A percentile compares a stretch with the other conserved stretches of the same genome.
phyloP scores from a whole-genome alignment of 345 rosid species.

The Eucalyptus tenuipes region DNA sequence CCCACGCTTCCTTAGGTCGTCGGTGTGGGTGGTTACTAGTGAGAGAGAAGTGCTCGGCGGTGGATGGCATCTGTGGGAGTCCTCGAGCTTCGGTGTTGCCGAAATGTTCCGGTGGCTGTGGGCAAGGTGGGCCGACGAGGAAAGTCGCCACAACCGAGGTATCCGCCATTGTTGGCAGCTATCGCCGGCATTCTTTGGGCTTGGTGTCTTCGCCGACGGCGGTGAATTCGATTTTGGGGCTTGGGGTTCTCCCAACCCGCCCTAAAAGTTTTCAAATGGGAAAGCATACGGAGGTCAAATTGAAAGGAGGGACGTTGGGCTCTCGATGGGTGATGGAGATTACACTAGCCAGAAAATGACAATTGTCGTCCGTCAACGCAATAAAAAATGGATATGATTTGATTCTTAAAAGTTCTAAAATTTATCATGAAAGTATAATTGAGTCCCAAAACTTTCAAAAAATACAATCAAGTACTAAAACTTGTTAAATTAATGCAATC shows the following conservation, averaged over 20 bases:
- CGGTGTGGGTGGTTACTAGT: conserved; percentile 40
- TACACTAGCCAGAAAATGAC: conserved; percentile 49
- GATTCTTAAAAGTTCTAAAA: too few species aligned
- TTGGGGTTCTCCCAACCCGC: conserved; percentile 48
- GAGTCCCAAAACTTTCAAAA: fast-evolving
- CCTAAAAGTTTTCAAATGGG: background rate
- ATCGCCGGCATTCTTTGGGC: conserved; percentile 8
- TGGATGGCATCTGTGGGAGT: conserved; percentile 65
- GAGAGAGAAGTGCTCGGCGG: conserved; percentile 75
- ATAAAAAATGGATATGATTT: background rate
- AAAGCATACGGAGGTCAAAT: conserved; percentile 28
- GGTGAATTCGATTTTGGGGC: conserved; percentile 19
- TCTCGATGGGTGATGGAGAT: conserved; percentile 77
- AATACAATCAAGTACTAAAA: too few species aligned
- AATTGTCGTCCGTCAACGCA: background rate
- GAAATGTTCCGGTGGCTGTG: background rate
- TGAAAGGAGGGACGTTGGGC: background rate
- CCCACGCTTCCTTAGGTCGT: conserved; percentile 12
- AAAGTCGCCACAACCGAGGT: conserved; percentile 27
- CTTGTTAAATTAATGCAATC: fast-evolving
- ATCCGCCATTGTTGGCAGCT: conserved; percentile 26
- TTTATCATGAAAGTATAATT: fast-evolving
- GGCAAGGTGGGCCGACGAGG: conserved; percentile 17
- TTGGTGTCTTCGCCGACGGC: background rate
- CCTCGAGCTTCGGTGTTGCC: conserved; percentile 70